phyloP scores from a whole-genome alignment of 768 basidiomycete species.

The Auricularia sp. region DNA sequence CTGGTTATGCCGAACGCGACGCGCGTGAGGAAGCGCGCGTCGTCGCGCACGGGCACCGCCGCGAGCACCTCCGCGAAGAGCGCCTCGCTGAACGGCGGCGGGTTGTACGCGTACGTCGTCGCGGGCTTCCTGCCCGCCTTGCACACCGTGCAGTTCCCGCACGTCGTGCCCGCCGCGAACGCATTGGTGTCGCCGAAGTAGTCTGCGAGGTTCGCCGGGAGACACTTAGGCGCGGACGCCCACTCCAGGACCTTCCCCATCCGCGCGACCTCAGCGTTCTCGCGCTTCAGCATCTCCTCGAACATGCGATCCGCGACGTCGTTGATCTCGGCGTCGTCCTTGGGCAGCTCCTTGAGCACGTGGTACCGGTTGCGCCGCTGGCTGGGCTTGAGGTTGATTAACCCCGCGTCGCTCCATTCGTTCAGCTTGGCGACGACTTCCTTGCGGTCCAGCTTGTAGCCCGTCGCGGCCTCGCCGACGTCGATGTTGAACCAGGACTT shows the following conservation, averaged over 20 bases:
- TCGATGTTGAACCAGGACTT: conserved; percentile 25
- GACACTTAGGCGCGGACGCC: conserved; percentile 30
- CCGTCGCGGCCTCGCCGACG: conserved; percentile 20
- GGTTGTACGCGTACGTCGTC: conserved; percentile 18
- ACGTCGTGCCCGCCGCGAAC: conserved; percentile 30
- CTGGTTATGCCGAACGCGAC: conserved; percentile 42
- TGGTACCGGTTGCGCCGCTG: conserved; percentile 31
- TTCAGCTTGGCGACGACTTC: conserved; percentile 27
- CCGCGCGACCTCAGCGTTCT: conserved; percentile 31
- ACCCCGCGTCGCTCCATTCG: conserved; percentile 30
- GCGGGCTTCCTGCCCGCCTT: conserved; percentile 22
- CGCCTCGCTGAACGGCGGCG: conserved; percentile 16
- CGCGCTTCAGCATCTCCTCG: conserved; percentile 29
- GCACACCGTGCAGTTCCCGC: conserved; percentile 36
- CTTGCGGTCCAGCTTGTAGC: conserved; percentile 20
- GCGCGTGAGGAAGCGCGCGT: conserved; percentile 38
- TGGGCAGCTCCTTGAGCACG: conserved; percentile 27
- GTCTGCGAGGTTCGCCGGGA: conserved; percentile 29
- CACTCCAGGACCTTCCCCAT: conserved; percentile 30
- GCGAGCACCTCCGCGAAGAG: conserved; percentile 28
- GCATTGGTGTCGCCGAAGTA: conserved; percentile 32
- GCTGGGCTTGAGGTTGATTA: conserved; percentile 22
- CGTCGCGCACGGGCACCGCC: conserved; percentile 35
- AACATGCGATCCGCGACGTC: conserved; percentile 24
- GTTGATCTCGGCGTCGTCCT: conserved; percentile 21